phyloP scores from a whole-genome alignment of 75 land plant genomes.

The Selaginella moellendorffii region DNA sequence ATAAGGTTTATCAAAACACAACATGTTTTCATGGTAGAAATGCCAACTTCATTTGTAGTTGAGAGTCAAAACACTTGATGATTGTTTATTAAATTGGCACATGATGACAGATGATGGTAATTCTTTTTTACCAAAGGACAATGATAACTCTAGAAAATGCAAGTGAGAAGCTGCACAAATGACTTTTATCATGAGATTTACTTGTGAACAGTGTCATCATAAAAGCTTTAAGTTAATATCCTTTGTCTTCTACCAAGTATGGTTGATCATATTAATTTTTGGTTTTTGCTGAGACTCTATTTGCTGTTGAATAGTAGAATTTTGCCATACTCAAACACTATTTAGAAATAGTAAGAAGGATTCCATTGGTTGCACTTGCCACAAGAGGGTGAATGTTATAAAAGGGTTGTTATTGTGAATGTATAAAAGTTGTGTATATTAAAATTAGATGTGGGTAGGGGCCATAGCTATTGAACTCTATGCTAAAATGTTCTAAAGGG shows the following conservation, averaged over 20 bases:
- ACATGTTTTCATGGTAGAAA: not conserved
- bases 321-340: not conserved
- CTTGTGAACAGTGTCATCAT: not conserved
- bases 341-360: not conserved
- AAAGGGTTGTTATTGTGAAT: no score
- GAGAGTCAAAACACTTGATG: not conserved
- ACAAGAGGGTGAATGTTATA: no score
- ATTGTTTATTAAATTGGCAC: not conserved
- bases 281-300: not conserved
- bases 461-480: no score
- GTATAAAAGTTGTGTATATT: no score
- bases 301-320: not conserved
- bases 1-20: not conserved
- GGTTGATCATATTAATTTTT: not conserved
- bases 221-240: not conserved
- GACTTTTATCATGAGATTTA: not conserved
- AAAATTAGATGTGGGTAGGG: no score
- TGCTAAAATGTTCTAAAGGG: no score
- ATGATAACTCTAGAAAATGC: no score
- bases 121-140: no score
- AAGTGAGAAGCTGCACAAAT: no score
- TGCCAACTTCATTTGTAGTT: not conserved
- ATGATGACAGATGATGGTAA: not conserved
- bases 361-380: no score
- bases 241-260: not conserved